Evolutionary conservation across 176 grass and related monocot genomes (phyloP).

Genomic region (Alopecurus myosuroides): DNA sequence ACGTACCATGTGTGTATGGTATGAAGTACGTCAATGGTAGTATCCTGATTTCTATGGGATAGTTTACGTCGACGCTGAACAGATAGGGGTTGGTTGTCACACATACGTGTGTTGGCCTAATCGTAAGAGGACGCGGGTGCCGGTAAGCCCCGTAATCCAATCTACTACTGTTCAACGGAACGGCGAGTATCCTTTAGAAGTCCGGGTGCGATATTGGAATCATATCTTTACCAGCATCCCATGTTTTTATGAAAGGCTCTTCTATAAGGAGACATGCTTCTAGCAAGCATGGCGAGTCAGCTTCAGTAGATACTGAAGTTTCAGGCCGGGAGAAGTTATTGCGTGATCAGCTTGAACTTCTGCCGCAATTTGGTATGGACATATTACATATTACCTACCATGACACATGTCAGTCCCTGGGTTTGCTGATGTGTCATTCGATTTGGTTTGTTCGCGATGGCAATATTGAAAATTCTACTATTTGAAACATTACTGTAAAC

Average conservation of each 20-base stretch:
- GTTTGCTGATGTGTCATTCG: background rate
- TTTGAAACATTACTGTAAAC: background rate
- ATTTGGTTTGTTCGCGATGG: background rate
- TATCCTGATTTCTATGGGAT: too few species aligned
- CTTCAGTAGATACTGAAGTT: slow-evolving; percentile 37
- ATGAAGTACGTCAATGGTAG: too few species aligned
- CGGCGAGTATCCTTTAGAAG: too few species aligned
- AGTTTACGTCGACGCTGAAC: too few species aligned
- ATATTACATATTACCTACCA: slow-evolving; percentile 64
- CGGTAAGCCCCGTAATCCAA: too few species aligned
- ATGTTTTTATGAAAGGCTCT: slow-evolving; percentile 47
- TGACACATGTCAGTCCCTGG: too few species aligned
- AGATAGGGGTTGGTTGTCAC: too few species aligned
- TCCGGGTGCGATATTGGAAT: too few species aligned
- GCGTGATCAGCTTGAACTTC: slow-evolving; percentile 77
- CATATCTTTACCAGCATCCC: slow-evolving; percentile 57
- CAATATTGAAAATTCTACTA: slow-evolving; percentile 6
- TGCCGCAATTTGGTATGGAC: slow-evolving; percentile 84
- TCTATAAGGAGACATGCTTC: slow-evolving; percentile 46
- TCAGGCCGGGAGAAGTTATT: slow-evolving; percentile 71
- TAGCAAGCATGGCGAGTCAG: slow-evolving; percentile 41
- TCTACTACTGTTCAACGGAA: too few species aligned
- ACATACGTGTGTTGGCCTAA: too few species aligned
- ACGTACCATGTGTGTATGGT: too few species aligned
- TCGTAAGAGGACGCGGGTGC: too few species aligned